A percentile compares a stretch with the other conserved stretches of the same genome.
Evolutionary conservation across 2,329 filamentous ascomycete genomes (phyloP).

Genomic region (Fusarium palustre): DNA sequence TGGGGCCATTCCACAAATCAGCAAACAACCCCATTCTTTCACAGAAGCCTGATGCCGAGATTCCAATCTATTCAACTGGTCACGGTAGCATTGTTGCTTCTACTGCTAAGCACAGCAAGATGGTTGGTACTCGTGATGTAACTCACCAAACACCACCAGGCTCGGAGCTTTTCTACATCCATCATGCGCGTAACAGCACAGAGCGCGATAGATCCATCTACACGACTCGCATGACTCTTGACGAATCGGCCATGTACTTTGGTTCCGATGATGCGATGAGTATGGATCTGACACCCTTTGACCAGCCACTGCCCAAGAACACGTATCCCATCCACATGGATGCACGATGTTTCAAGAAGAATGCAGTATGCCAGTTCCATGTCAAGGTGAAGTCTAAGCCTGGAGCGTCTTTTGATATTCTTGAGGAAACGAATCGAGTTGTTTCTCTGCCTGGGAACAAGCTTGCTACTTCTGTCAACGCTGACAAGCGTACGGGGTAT

Average conservation of each 20-base stretch:
- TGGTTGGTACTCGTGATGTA: constrained; percentile 50
- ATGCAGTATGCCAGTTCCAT: background rate
- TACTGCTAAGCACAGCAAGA: constrained; percentile 36
- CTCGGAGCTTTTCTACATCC: constrained; percentile 52
- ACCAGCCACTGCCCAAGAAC: constrained; percentile 49
- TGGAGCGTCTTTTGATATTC: constrained; percentile 29
- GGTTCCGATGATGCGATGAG: constrained; percentile 47
- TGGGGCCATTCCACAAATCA: constrained; percentile 52
- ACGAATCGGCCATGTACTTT: constrained; percentile 39
- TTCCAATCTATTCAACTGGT: constrained; percentile 51
- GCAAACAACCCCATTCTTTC: constrained; percentile 49
- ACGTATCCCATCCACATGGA: constrained; percentile 49
- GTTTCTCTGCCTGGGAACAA: constrained; percentile 11
- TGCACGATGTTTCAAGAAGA: constrained; percentile 11
- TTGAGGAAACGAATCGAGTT: constrained; percentile 32
- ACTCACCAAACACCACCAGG: constrained; percentile 46
- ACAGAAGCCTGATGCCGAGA: constrained; percentile 45
- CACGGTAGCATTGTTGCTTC: constrained; percentile 53
- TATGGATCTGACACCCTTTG: constrained; percentile 48
- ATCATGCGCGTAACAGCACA: constrained; percentile 51
- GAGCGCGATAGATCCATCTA: constrained; percentile 47
- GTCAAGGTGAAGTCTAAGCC: constrained; percentile 25
- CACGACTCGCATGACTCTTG: constrained; percentile 50
- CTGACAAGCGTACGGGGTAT: background rate
- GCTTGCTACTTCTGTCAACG: background rate